Conservation (phyloP, 2,329 filamentous ascomycete species). For the Colletotrichum viniferum region DNA sequence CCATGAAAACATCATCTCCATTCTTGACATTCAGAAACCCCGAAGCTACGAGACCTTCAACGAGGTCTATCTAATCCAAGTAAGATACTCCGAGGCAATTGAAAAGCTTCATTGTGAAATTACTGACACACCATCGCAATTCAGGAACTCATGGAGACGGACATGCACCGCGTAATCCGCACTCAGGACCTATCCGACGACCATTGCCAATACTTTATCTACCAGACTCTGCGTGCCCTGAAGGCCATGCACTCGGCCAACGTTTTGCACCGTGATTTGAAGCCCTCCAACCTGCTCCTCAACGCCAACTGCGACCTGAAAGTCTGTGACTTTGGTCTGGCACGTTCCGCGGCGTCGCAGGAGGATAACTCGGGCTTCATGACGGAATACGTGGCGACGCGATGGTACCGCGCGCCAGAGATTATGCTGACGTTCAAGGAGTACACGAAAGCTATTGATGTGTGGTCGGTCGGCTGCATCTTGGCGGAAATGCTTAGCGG, state of each 20-base stretch:
- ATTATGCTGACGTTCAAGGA: constrained; percentile 99
- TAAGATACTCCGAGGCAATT: constrained; percentile 42
- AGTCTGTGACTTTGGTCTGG: constrained; percentile 97
- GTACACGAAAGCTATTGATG: constrained; percentile 99
- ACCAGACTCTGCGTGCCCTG: constrained; percentile 94
- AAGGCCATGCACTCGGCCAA: constrained; percentile 99
- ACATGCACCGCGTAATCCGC: constrained; percentile 98
- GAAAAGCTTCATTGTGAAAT: neutral
- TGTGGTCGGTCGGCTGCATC: constrained; percentile 99
- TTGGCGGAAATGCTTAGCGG: constrained; percentile 98
- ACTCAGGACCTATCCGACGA: constrained; percentile 98
- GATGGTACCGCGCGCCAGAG: constrained; percentile 98
- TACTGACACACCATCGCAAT: constrained; percentile 20
- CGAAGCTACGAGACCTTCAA: constrained; percentile 95
- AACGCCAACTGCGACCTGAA: constrained; percentile 99
- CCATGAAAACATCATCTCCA: constrained; percentile 99
- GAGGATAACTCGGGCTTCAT: constrained; percentile 99
- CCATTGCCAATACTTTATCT: constrained; percentile 99
- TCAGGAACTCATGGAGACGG: constrained; percentile 98
- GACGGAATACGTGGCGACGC: constrained; percentile 99
- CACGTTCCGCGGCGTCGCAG: constrained; percentile 92
- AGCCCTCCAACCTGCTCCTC: constrained; percentile 94
- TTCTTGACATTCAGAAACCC: constrained; percentile 98
- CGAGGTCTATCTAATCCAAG: constrained; percentile 98
- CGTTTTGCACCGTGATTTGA: constrained; percentile 94